These are phyloP conservation scores for Yarrowia osloensis DNA, from an alignment of 805 yeast genomes.

Conservation along the genomic window DNA sequence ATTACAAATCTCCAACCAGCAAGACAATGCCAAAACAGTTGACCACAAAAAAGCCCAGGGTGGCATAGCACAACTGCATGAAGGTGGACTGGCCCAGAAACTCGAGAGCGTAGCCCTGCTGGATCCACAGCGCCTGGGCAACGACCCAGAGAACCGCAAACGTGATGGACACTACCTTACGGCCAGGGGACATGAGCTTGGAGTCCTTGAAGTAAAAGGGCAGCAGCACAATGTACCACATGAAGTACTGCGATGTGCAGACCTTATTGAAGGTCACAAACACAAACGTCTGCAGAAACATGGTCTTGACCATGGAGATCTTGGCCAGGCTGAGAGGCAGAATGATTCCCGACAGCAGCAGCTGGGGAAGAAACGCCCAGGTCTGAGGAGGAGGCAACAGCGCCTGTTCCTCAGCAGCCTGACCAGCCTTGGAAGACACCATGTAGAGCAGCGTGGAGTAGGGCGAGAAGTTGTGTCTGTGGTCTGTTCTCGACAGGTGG, in stretches of 20 bases:
- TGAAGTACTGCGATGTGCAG: slow-evolving; percentile 91
- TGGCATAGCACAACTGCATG: slow-evolving; percentile 56
- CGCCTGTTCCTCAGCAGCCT: slow-evolving; percentile 3
- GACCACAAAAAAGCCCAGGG: slow-evolving; percentile 59
- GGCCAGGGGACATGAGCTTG: slow-evolving; percentile 39
- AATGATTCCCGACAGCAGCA: slow-evolving; percentile 57
- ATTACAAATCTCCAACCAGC: slow-evolving; percentile 51
- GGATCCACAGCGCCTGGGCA: slow-evolving; percentile 78
- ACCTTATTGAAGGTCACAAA: slow-evolving; percentile 80
- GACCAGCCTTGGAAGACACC: slow-evolving; percentile 45
- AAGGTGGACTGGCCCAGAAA: slow-evolving; percentile 72
- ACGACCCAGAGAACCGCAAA: slow-evolving; percentile 61
- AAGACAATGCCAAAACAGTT: slow-evolving; percentile 63
- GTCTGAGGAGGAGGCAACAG: slow-evolving; percentile 40
- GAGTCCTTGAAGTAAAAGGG: slow-evolving; percentile 63
- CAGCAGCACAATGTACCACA: slow-evolving; percentile 86
- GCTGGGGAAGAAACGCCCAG: slow-evolving; percentile 83
- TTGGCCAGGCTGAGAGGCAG: slow-evolving; percentile 57
- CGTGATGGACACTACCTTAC: slow-evolving; percentile 32
- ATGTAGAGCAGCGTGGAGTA: slow-evolving; percentile 68
- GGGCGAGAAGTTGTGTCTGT: slow-evolving; percentile 90
- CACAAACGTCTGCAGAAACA: slow-evolving; percentile 77
- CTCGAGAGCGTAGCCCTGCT: slow-evolving; percentile 75
- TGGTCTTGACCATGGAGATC: slow-evolving; percentile 50
- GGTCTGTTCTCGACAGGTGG: slow-evolving; percentile 82